Evolutionary conservation across 2,329 filamentous ascomycete genomes (phyloP).

Genomic region (Rhytidhysteron rufulum): DNA sequence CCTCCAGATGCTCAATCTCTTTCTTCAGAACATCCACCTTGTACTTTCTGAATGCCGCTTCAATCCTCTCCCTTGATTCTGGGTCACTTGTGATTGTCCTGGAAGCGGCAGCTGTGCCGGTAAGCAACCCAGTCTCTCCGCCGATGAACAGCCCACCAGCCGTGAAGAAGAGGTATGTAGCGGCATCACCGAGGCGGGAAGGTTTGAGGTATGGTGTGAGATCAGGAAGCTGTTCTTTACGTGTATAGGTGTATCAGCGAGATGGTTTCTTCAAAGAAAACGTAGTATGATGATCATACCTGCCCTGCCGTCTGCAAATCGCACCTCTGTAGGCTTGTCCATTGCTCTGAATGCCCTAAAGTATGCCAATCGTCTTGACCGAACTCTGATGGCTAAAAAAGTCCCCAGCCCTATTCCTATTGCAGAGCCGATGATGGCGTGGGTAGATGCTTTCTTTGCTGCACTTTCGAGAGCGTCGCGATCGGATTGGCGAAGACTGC

Average conservation of each 20-base stretch:
- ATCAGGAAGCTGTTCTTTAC: constrained; percentile 58
- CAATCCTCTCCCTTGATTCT: constrained; percentile 54
- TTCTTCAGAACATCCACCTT: constrained; percentile 60
- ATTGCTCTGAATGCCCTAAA: constrained; percentile 59
- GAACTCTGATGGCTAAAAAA: constrained; percentile 55
- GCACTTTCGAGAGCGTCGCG: constrained; percentile 56
- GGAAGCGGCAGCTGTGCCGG: constrained; percentile 53
- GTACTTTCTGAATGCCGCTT: constrained; percentile 61
- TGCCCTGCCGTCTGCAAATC: constrained; percentile 59
- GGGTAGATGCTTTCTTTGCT: constrained; percentile 51
- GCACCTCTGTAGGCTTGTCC: constrained; percentile 59
- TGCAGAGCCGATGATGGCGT: constrained; percentile 57
- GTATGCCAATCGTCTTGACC: constrained; percentile 53
- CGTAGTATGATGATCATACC: constrained; percentile 38
- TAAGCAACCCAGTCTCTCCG: constrained; percentile 59
- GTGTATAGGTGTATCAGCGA: neutral
- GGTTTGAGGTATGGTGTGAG: constrained; percentile 56
- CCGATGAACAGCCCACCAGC: constrained; percentile 61
- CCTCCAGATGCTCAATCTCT: constrained; percentile 56
- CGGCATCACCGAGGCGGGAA: constrained; percentile 55
- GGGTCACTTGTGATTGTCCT: constrained; percentile 53
- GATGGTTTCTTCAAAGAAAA: neutral
- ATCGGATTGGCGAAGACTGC: constrained; percentile 51
- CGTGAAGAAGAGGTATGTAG: constrained; percentile 61
- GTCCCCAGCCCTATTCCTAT: constrained; percentile 59